phyloP scores from a whole-genome alignment of 2,329 filamentous ascomycete genomes.

The Ceratocystis lukuohia region DNA sequence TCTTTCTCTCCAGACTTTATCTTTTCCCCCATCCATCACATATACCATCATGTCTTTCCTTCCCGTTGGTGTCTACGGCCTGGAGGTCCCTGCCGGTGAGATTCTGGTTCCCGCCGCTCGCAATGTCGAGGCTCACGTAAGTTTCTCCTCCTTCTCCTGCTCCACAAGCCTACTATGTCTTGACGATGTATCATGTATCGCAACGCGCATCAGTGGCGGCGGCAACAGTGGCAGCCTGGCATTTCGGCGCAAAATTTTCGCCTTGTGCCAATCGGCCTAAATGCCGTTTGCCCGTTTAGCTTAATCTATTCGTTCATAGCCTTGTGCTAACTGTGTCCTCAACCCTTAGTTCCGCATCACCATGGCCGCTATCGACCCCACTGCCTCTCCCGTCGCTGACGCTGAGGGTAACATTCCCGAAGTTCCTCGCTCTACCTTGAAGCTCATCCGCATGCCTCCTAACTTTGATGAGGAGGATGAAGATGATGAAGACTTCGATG shows the following conservation, averaged over 20 bases:
- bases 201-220: background rate
- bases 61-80: conserved; percentile 75
- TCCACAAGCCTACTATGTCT: background rate
- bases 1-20: conserved; percentile 19
- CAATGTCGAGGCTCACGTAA: conserved; percentile 72
- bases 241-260: conserved; percentile 17
- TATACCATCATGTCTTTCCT: conserved; percentile 37
- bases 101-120: conserved; percentile 64
- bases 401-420: conserved; percentile 46
- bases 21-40: background rate
- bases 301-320: background rate
- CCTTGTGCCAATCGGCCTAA: background rate
- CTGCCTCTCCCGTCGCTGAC: conserved; percentile 55
- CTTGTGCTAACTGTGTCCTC: conserved; percentile 23
- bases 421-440: conserved; percentile 70
- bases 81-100: conserved; percentile 77
- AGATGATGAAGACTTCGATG: conserved; percentile 49
- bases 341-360: conserved; percentile 73
- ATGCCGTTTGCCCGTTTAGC: background rate
- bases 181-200: background rate
- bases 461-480: conserved; percentile 41
- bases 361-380: conserved; percentile 95
- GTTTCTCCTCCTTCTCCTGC: conserved; percentile 27
- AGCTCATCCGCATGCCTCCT: conserved; percentile 66
- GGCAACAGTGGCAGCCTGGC: background rate